Percentiles rank a stretch among this genome's conserved stretches.
Evolutionary conservation across 2,329 filamentous ascomycete species (phyloP).

Genomic region (Botrytis squamosa): DNA sequence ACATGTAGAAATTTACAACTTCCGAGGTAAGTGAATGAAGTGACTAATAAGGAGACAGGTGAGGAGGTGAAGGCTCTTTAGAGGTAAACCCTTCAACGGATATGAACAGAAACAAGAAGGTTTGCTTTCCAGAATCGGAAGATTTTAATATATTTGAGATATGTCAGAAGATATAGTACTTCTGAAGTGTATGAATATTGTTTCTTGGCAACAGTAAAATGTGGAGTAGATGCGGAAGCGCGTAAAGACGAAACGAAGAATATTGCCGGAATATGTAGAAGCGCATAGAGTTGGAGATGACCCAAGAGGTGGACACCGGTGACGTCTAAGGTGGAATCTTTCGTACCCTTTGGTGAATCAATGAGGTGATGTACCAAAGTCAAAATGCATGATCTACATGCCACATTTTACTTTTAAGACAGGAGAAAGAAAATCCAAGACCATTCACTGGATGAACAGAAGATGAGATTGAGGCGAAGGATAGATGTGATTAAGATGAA

Average conservation of each 20-base stretch:
- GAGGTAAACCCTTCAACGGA: conserved; percentile 5
- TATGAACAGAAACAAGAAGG: conserved; percentile 8
- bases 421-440: neutral
- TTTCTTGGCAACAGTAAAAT: conserved; percentile 12
- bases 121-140: neutral
- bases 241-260: conserved; percentile 15
- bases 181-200: neutral
- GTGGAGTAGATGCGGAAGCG: conserved; percentile 10
- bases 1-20: conserved; percentile 8
- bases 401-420: conserved; percentile 11
- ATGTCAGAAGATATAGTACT: conserved; percentile 30
- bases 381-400: conserved; percentile 18
- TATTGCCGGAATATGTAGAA: conserved; percentile 8
- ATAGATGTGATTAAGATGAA: conserved; percentile 2
- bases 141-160: conserved; percentile 17
- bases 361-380: neutral
- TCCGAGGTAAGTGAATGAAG: conserved; percentile 8
- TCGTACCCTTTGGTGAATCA: neutral
- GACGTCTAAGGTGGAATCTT: conserved; percentile 14
- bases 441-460: neutral
- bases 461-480: neutral
- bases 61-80: neutral
- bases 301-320: neutral
- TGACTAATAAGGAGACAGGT: neutral
- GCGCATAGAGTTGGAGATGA: conserved; percentile 1